Evolutionary conservation across 805 yeast species (phyloP).

Genomic region (Lipomyces sp.): DNA sequence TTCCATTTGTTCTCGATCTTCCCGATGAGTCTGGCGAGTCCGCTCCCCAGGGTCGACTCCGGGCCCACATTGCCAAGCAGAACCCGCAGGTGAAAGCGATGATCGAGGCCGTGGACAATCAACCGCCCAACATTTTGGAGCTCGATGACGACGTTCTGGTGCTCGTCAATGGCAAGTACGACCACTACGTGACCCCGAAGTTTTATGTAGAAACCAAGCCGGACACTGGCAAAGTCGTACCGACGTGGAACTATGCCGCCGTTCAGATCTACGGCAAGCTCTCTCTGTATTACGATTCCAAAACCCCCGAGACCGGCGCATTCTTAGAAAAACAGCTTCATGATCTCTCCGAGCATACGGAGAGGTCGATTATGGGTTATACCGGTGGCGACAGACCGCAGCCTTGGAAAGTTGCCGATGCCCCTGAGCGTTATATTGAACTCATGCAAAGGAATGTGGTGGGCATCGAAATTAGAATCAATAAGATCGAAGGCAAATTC

Average conservation of each 20-base stretch:
- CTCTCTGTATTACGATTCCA: slow-evolving; percentile 48
- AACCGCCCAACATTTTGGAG: slow-evolving; percentile 42
- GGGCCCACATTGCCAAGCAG: slow-evolving; percentile 60
- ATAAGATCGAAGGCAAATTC: slow-evolving; percentile 56
- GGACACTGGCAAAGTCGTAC: slow-evolving; percentile 63
- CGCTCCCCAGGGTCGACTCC: slow-evolving; percentile 51
- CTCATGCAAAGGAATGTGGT: slow-evolving; percentile 55
- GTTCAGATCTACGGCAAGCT: slow-evolving; percentile 63
- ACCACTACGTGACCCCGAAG: slow-evolving; percentile 59
- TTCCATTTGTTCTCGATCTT: slow-evolving; percentile 55
- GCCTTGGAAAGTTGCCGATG: slow-evolving; percentile 61
- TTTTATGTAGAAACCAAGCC: slow-evolving; percentile 62
- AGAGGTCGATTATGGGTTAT: slow-evolving; percentile 42
- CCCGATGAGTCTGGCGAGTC: slow-evolving; percentile 41
- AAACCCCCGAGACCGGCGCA: not conserved
- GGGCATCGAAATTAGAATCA: slow-evolving; percentile 60
- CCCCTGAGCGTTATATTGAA: slow-evolving; percentile 56
- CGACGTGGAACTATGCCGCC: slow-evolving; percentile 69
- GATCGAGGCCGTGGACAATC: slow-evolving; percentile 36
- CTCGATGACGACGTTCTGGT: slow-evolving; percentile 52
- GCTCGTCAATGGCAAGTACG: slow-evolving; percentile 56
- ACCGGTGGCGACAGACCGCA: slow-evolving; percentile 37
- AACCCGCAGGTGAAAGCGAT: slow-evolving; percentile 54
- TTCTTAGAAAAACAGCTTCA: slow-evolving; percentile 55
- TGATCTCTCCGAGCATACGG: slow-evolving; percentile 55